A percentile compares a stretch with the other conserved stretches of the same genome.
These are phyloP conservation scores for Kitagawia praeruptora DNA, from an alignment of 129 eudicot species.

Conservation along the genomic window DNA sequence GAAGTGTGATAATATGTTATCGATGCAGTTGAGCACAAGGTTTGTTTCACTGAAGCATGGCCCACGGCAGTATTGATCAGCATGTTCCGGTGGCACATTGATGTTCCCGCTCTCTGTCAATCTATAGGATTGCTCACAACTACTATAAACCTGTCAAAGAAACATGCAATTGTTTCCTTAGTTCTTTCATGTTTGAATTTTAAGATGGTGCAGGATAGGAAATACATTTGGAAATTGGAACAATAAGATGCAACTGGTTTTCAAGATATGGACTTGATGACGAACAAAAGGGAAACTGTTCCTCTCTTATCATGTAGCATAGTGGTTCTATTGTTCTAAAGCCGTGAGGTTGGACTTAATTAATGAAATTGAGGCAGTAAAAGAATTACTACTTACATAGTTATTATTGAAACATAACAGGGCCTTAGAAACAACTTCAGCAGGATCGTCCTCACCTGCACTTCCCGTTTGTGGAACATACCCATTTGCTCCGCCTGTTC, in stretches of 20 bases:
- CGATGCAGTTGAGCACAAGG: slow-evolving; percentile 53
- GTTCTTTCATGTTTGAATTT: neutral
- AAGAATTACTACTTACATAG: slow-evolving; percentile 30
- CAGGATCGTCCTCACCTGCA: slow-evolving; percentile 23
- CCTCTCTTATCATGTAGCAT: too few relatives aligned
- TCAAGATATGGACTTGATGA: neutral
- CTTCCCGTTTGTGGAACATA: slow-evolving; percentile 29
- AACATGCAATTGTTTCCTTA: neutral
- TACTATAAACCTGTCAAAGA: slow-evolving; percentile 44
- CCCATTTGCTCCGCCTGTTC: slow-evolving; percentile 13
- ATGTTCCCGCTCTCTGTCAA: slow-evolving; percentile 54
- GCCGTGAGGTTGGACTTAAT: neutral
- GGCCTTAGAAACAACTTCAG: slow-evolving; percentile 42
- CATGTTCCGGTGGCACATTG: slow-evolving; percentile 49
- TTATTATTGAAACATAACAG: slow-evolving; percentile 51
- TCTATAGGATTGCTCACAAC: slow-evolving; percentile 55
- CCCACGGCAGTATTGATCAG: slow-evolving; percentile 50
- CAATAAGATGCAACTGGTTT: neutral
- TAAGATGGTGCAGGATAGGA: neutral
- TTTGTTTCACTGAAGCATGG: slow-evolving; percentile 62
- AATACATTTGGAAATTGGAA: neutral
- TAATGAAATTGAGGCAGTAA: neutral
- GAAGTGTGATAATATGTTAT: slow-evolving; percentile 35
- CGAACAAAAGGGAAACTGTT: neutral
- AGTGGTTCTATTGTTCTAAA: neutral